Conservation (phyloP, 1,139 yeast genomes). For the Arxiozyma heterogenica region DNA sequence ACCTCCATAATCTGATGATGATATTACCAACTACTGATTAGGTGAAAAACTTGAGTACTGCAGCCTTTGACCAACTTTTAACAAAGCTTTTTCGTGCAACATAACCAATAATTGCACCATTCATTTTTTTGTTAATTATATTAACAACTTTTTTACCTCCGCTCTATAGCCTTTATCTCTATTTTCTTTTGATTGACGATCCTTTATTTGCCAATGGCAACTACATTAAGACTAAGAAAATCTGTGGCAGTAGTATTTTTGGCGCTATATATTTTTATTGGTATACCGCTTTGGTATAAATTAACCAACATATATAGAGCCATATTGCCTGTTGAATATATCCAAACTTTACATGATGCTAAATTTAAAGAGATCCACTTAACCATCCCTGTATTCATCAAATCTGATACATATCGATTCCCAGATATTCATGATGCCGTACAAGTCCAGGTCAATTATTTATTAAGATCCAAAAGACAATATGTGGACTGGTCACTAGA, state of each 20-base stretch:
- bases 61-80: neutral
- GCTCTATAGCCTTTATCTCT: neutral
- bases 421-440: slow-evolving; percentile 41
- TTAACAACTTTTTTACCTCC: neutral
- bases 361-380: slow-evolving; percentile 24
- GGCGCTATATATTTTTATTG: slow-evolving; percentile 43
- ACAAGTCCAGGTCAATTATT: slow-evolving; percentile 32
- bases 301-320: slow-evolving; percentile 75
- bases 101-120: neutral
- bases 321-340: slow-evolving; percentile 50
- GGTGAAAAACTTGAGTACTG: too few species aligned
- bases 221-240: slow-evolving; percentile 15
- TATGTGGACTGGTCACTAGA: slow-evolving; percentile 27
- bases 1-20: too few species aligned
- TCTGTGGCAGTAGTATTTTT: slow-evolving; percentile 23
- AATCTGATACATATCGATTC: slow-evolving; percentile 30
- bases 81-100: neutral
- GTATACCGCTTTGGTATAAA: slow-evolving; percentile 62
- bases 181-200: neutral
- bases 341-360: slow-evolving; percentile 36
- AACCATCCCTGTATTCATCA: slow-evolving; percentile 43
- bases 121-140: too few species aligned
- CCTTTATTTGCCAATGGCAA: neutral
- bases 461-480: slow-evolving; percentile 17
- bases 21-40: too few species aligned